Evolutionary conservation across 257 asterid species (phyloP).

Genomic region (Gardenia jasminoides): DNA sequence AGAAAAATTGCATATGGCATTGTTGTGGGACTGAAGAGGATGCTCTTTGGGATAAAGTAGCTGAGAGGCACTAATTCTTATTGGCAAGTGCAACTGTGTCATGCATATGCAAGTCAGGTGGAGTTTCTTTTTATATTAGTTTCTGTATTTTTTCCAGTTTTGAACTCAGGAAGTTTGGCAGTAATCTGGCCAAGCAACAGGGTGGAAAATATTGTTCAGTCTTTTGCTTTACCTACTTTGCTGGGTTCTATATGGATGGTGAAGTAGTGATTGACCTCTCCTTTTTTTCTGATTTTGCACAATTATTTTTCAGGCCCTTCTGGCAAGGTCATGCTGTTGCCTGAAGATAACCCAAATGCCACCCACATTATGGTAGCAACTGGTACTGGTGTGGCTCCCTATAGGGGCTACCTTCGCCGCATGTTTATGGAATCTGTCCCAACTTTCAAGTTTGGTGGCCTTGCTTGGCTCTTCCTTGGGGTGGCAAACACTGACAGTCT

Average conservation of each 20-base stretch:
- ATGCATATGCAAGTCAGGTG: not conserved
- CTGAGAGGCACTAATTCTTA: not conserved
- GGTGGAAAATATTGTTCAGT: not conserved
- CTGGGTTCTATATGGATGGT: constrained; percentile 3
- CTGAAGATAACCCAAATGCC: constrained; percentile 80
- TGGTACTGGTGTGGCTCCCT: constrained; percentile 98
- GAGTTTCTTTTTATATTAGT: not conserved
- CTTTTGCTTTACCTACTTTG: not conserved
- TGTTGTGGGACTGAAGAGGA: not conserved
- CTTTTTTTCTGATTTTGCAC: not conserved
- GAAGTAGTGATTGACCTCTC: not conserved
- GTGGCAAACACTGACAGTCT: constrained; percentile 91
- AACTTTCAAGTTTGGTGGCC: constrained; percentile 72
- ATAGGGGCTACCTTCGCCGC: constrained; percentile 88
- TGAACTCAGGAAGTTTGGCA: not conserved
- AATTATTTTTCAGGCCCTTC: constrained; percentile 73
- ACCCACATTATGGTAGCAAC: constrained; percentile 97
- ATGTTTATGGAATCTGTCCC: constrained; percentile 93
- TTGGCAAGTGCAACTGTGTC: not conserved
- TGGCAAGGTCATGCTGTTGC: constrained; percentile 95
- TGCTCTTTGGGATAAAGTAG: not conserved
- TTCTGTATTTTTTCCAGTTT: not conserved
- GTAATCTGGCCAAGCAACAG: not conserved
- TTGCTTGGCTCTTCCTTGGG: constrained; percentile 98
- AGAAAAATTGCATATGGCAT: not conserved